A percentile compares a stretch with the other conserved stretches of the same genome.
Evolutionary conservation across 2,329 filamentous ascomycete genomes (phyloP).

Genomic region (Epichloe scottii): DNA sequence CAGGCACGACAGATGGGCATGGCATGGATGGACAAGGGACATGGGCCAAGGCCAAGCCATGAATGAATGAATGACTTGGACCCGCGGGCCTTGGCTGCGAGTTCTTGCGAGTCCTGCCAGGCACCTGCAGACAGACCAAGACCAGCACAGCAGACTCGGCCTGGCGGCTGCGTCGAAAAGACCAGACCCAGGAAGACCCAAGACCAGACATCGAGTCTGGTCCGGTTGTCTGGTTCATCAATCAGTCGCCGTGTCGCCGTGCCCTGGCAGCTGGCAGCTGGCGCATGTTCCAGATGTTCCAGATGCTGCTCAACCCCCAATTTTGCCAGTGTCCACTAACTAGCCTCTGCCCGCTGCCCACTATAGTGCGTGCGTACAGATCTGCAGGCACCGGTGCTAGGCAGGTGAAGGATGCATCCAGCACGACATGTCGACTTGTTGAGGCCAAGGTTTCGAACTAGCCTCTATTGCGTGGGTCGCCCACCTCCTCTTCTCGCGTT

Average conservation of each 20-base stretch:
- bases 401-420: neutral
- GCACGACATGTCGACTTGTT: neutral
- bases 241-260: no score
- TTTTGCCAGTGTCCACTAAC: neutral
- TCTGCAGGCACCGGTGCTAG: neutral
- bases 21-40: neutral
- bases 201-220: no score
- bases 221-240: neutral
- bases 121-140: no score
- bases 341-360: neutral
- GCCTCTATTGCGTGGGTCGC: neutral
- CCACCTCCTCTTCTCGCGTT: neutral
- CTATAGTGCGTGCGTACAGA: neutral
- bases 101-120: no score
- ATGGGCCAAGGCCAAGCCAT: neutral
- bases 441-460: neutral
- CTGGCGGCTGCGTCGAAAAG: no score
- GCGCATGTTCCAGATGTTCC: neutral
- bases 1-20: constrained; percentile 1
- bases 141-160: no score
- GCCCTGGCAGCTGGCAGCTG: neutral
- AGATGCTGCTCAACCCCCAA: neutral
- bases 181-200: no score
- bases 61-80: no score
- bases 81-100: neutral